Conservation (phyloP, 768 basidiomycete genomes). For the Kwoniella dendrophila region DNA sequence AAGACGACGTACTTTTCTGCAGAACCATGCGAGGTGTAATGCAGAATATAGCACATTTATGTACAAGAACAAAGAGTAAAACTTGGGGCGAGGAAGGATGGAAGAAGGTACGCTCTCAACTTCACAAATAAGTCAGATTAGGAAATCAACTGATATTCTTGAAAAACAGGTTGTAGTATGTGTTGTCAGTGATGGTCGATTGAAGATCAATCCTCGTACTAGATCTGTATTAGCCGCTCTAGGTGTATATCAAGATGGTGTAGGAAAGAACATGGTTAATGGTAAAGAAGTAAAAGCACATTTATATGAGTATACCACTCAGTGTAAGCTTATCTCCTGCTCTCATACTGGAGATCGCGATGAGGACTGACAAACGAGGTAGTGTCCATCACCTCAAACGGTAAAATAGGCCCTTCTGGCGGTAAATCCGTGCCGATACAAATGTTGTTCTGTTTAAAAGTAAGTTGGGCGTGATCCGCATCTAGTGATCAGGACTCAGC, state of each 20-base stretch:
- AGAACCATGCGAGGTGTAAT: constrained; percentile 95
- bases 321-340: constrained; percentile 62
- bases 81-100: constrained; percentile 97
- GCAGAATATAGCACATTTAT: constrained; percentile 87
- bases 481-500: constrained; percentile 65
- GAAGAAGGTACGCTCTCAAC: constrained; percentile 68
- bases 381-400: constrained; percentile 80
- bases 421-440: constrained; percentile 85
- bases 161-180: constrained; percentile 73
- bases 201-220: constrained; percentile 72
- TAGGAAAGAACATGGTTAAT: constrained; percentile 65
- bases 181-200: constrained; percentile 82
- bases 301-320: constrained; percentile 67
- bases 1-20: constrained; percentile 80
- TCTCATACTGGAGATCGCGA: neutral
- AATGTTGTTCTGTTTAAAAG: constrained; percentile 70
- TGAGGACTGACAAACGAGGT: constrained; percentile 1
- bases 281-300: constrained; percentile 67
- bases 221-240: constrained; percentile 77
- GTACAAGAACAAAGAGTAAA: constrained; percentile 80
- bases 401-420: constrained; percentile 71
- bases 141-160: neutral
- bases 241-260: constrained; percentile 91
- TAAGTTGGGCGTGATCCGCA: constrained; percentile 10
- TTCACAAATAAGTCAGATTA: neutral